phyloP scores from a whole-genome alignment of 805 yeast genomes.

The Nakazawaea sp. region DNA sequence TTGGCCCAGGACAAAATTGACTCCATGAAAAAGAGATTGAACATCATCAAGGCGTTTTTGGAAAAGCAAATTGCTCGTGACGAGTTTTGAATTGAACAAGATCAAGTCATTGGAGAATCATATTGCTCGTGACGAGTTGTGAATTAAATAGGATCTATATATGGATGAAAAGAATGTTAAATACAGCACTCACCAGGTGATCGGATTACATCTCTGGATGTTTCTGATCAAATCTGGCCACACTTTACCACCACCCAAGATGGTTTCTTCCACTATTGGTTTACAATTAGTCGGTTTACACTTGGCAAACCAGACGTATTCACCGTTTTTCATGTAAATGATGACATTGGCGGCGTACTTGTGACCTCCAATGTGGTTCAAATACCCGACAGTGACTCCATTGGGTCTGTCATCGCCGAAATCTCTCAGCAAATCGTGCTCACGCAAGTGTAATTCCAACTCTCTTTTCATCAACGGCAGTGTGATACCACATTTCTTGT shows the following conservation, averaged over 20 bases:
- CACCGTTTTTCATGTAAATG: conserved; percentile 65
- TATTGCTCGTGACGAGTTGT: conserved; percentile 16
- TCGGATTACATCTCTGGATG: conserved; percentile 43
- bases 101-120: conserved; percentile 24
- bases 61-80: conserved; percentile 10
- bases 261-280: conserved; percentile 70
- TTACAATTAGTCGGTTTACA: conserved; percentile 71
- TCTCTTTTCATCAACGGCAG: conserved; percentile 86
- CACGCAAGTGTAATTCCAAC: conserved; percentile 66
- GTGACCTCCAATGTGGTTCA: conserved; percentile 95
- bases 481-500: conserved; percentile 87
- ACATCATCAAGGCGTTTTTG: conserved; percentile 34
- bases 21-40: conserved; percentile 41
- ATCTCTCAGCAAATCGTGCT: conserved; percentile 69
- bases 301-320: conserved; percentile 83
- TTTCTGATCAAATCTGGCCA: conserved; percentile 65
- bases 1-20: conserved; percentile 39
- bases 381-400: conserved; percentile 65
- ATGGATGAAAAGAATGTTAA: not conserved
- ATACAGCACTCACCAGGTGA: conserved; percentile 40
- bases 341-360: conserved; percentile 88
- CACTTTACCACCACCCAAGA: conserved; percentile 60
- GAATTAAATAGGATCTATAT: not conserved
- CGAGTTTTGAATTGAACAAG: conserved; percentile 34
- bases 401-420: conserved; percentile 64